A percentile compares a stretch with the other conserved stretches of the same genome.
These are phyloP conservation scores for Lentinula lateritia DNA, from an alignment of 768 basidiomycete genomes.

Conservation along the genomic window DNA sequence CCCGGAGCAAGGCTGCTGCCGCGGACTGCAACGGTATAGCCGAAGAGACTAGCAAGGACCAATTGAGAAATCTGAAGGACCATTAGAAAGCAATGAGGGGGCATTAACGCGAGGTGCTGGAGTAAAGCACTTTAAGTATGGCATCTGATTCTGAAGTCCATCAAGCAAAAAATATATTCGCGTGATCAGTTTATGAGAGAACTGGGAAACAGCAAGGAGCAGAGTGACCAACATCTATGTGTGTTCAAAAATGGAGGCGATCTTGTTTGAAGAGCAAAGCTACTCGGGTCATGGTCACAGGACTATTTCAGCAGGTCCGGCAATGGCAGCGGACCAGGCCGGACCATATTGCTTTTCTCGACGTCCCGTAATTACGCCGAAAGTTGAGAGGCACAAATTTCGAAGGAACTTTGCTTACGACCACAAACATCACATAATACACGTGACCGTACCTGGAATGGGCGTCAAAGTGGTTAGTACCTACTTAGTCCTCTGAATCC, in stretches of 20 bases:
- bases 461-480: no score
- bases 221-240: neutral
- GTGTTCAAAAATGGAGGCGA: no score
- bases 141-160: neutral
- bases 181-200: neutral
- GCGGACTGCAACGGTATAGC: neutral
- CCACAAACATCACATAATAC: neutral
- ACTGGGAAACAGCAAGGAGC: neutral
- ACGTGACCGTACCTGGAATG: neutral
- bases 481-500: neutral
- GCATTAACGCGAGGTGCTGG: neutral
- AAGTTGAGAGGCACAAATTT: neutral
- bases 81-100: neutral
- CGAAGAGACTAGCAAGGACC: neutral
- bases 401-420: no score
- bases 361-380: neutral
- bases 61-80: neutral
- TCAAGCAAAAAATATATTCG: neutral
- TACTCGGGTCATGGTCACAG: neutral
- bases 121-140: neutral
- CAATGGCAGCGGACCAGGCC: neutral
- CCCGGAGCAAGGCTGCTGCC: slow-evolving; percentile 2
- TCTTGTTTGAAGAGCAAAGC: neutral
- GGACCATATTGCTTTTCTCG: neutral
- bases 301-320: neutral